Percentiles rank a stretch among this genome's conserved stretches.
These are phyloP conservation scores for Cryomyces minteri DNA, from an alignment of 495 filamentous ascomycete genomes.

Conservation along the genomic window DNA sequence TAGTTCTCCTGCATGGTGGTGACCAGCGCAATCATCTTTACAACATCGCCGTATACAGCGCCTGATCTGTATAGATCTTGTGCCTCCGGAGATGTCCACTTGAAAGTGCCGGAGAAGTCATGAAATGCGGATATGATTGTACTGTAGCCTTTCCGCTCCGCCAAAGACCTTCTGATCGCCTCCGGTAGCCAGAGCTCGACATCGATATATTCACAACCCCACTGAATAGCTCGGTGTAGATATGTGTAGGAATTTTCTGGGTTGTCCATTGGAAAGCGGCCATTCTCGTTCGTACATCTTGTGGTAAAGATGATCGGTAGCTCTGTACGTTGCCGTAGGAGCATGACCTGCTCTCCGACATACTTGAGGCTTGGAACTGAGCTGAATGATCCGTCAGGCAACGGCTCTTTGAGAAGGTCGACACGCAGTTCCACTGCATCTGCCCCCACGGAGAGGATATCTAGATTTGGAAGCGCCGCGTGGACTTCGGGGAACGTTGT, in stretches of 20 bases:
- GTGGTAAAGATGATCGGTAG: slow-evolving; percentile 77
- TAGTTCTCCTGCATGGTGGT: slow-evolving; percentile 66
- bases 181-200: slow-evolving; percentile 76
- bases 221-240: slow-evolving; percentile 59
- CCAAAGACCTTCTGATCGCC: slow-evolving; percentile 44
- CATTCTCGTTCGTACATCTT: slow-evolving; percentile 61
- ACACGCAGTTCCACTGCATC: slow-evolving; percentile 73
- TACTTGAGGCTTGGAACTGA: slow-evolving; percentile 60
- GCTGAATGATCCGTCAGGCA: slow-evolving; percentile 32
- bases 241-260: slow-evolving; percentile 57
- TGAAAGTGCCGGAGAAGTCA: slow-evolving; percentile 68
- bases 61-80: slow-evolving; percentile 49
- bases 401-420: slow-evolving; percentile 61
- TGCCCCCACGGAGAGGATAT: slow-evolving; percentile 67
- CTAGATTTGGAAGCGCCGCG: slow-evolving; percentile 64
- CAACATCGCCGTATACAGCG: slow-evolving; percentile 58
- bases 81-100: slow-evolving; percentile 55
- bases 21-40: slow-evolving; percentile 78
- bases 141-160: slow-evolving; percentile 51
- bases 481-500: slow-evolving; percentile 75
- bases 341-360: slow-evolving; percentile 70
- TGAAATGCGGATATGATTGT: slow-evolving; percentile 76
- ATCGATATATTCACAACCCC: slow-evolving; percentile 78
- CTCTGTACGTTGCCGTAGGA: slow-evolving; percentile 63
- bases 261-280: slow-evolving; percentile 66